Evolutionary conservation across 73 alveolate genomes (phyloP).

Genomic region (Paramecium bursaria): DNA sequence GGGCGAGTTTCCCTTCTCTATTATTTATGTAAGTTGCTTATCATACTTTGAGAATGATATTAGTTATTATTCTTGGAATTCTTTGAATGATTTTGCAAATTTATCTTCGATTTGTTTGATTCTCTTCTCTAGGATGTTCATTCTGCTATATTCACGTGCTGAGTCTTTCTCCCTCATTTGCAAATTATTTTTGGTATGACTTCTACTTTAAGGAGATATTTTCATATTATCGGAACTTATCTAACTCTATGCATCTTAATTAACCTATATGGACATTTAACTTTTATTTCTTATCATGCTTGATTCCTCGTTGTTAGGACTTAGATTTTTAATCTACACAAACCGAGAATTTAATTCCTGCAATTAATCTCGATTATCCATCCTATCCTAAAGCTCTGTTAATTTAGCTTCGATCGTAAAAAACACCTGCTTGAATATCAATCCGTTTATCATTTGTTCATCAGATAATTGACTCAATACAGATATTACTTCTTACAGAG

Average conservation of each 20-base stretch:
- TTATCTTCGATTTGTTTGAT: too few relatives aligned
- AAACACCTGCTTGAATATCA: constrained; percentile 2
- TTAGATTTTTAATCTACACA: neutral
- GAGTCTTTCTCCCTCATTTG: too few relatives aligned
- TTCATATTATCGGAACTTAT: constrained; percentile 18
- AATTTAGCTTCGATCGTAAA: constrained; percentile 27
- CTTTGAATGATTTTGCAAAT: too few relatives aligned
- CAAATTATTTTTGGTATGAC: too few relatives aligned
- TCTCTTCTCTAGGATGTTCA: too few relatives aligned
- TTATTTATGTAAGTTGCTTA: too few relatives aligned
- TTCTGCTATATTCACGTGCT: too few relatives aligned
- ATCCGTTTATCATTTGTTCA: constrained; percentile 28
- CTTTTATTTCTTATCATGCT: constrained; percentile 26
- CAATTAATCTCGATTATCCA: constrained; percentile 34
- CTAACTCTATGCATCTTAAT: neutral
- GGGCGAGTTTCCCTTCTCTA: too few relatives aligned
- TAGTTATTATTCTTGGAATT: too few relatives aligned
- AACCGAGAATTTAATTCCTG: constrained; percentile 25
- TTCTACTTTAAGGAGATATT: constrained; percentile 25
- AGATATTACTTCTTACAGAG: too few relatives aligned
- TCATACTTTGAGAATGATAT: too few relatives aligned
- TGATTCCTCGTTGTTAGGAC: constrained; percentile 10
- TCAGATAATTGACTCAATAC: too few relatives aligned
- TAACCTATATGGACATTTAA: neutral
- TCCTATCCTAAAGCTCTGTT: constrained; percentile 19